Conservation (phyloP, 305 asterid genomes). For the Fraxinus sp. region DNA sequence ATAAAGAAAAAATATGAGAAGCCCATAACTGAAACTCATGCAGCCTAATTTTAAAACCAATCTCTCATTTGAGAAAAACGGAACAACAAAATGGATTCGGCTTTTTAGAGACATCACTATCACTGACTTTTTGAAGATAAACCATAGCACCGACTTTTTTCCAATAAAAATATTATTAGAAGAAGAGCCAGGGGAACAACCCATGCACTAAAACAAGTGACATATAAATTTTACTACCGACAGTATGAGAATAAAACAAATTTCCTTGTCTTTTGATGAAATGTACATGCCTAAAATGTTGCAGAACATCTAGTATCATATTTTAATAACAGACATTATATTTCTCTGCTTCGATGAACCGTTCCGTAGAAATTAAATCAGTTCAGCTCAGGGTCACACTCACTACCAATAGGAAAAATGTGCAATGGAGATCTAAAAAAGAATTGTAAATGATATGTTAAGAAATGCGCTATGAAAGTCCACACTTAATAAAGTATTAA, state of each 20-base stretch:
- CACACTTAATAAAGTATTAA: constrained; percentile 9
- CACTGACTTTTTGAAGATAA: neutral
- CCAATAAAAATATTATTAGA: neutral
- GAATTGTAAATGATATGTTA: neutral
- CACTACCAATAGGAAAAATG: neutral
- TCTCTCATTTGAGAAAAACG: too few species aligned
- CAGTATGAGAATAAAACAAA: neutral
- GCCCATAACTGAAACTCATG: too few species aligned
- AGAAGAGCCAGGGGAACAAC: neutral
- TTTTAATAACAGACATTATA: neutral
- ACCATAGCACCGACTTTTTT: neutral
- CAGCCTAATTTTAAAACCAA: too few species aligned
- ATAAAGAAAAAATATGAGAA: too few species aligned
- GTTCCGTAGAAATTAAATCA: neutral
- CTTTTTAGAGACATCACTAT: too few species aligned
- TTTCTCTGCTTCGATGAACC: neutral
- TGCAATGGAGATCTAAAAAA: neutral
- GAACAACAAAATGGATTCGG: too few species aligned
- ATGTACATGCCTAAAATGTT: constrained; percentile 5
- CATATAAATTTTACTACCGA: neutral
- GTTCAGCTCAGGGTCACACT: neutral
- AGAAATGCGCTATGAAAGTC: neutral
- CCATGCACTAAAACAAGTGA: neutral
- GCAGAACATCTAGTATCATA: constrained; percentile 11
- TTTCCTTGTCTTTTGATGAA: neutral